Percentiles rank a stretch among this genome's conserved stretches.
These are phyloP conservation scores for Ustilago lituana DNA, from an alignment of 1,284 basidiomycete genomes.

Conservation along the genomic window DNA sequence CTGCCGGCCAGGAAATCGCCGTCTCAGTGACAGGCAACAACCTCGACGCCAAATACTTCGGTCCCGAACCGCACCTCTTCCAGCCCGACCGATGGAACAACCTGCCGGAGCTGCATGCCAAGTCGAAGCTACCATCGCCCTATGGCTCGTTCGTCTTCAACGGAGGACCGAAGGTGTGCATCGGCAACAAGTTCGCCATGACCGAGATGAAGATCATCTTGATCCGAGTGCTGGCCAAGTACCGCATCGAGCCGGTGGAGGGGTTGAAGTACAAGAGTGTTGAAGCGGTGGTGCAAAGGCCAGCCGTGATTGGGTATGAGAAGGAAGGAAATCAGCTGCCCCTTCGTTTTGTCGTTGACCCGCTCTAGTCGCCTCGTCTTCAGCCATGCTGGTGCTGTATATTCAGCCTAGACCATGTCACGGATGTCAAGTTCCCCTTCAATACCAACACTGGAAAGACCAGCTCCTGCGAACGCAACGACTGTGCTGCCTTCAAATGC, in stretches of 20 bases:
- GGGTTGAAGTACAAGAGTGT: constrained; percentile 47
- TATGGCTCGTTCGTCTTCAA: constrained; percentile 55
- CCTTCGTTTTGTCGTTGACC: constrained; percentile 30
- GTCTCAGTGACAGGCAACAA: constrained; percentile 49
- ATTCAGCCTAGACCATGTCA: too few relatives aligned
- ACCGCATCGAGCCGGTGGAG: constrained; percentile 37
- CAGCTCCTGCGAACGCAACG: too few relatives aligned
- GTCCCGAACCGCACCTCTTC: constrained; percentile 53
- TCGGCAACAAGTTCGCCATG: constrained; percentile 59
- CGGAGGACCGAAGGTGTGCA: constrained; percentile 59
- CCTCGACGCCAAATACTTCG: constrained; percentile 50
- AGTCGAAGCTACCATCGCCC: constrained; percentile 42
- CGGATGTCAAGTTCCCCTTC: too few relatives aligned
- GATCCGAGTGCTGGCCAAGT: constrained; percentile 33
- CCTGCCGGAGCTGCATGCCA: constrained; percentile 28
- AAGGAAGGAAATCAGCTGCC: constrained; percentile 49
- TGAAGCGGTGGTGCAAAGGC: constrained; percentile 47
- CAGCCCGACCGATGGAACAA: constrained; percentile 60
- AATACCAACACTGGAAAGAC: too few relatives aligned
- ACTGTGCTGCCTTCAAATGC: too few relatives aligned
- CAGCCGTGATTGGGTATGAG: constrained; percentile 40
- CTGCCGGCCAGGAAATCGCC: constrained; percentile 34
- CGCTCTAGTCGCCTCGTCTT: constrained; percentile 23
- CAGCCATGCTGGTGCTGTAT: too few relatives aligned
- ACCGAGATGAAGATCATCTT: constrained; percentile 52